Evolutionary conservation across 2,329 filamentous ascomycete species (phyloP), one percentile per base, ranked within the genome.

Genomic region (Nemania serpens): DNA sequence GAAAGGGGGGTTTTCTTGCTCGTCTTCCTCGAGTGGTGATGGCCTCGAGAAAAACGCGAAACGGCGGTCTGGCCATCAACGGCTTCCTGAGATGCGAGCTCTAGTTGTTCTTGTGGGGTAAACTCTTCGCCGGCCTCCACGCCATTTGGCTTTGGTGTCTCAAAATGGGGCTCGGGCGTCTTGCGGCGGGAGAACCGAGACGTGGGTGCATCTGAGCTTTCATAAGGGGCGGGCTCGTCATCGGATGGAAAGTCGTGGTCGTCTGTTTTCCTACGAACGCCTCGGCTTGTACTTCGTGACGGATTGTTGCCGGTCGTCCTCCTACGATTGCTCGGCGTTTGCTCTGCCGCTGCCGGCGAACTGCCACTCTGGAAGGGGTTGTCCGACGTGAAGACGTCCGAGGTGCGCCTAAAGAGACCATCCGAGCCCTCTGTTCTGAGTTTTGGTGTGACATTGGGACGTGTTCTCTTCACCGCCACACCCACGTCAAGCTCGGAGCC

Each of bases 281-380:
- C 76, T 18, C 73, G 73, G 57, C 77, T 81, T 60, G 75, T 77
- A 48, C 73, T 73, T n/a, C 75, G 71, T 11, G 68, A 55, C 10
- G 69, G 70, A 5, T 81, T 79, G 18, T 75, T 73, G 17, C 74
- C 79, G 2, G 75, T 71, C n/a, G 81, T 82, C 68, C 79, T 81
- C 64, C 84, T 79, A 43, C 83, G 81, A 60, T 77, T 77, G 66
- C 73, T 77, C 20, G 83, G 77, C 29, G 80, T 79, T 73, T 79
- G 79, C 29, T 81, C 76, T 1, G 76, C 75, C n/a, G 78, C 73
- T 5, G 83, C 88, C 3, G 66, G 64, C 10, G 91, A 89, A 74
- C 88, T 90, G 42, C 92, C 90, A 72, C 90, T 91, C 74, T 98
- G 94, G 73, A 98, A 98, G 0, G 94, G 93, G 70, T 98, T 98